Base-by-base conservation (phyloP, 2,329 filamentous ascomycete genomes). In the Fonsecaea erecta region DNA sequence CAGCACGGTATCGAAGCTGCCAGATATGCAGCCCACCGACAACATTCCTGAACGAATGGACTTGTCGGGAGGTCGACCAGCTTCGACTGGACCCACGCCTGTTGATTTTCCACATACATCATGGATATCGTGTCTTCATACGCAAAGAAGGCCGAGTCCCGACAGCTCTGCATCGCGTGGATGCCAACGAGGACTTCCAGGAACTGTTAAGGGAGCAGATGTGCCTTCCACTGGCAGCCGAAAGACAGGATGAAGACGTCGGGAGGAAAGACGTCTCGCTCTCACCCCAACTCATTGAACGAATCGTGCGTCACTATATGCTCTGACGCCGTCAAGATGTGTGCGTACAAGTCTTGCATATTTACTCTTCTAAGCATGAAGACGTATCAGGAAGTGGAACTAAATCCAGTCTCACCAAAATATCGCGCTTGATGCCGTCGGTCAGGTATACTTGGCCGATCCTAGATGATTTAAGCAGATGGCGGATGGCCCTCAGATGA, bases 341-440 rank as follows among this genome's bases (percentile, higher is more conserved):
- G 76, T 0, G 76, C 74, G 64, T 82, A 80, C 53, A 82, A 66
- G 53, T 82, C 80, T 70, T 81, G 79, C 80, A 79, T 81, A 8
- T 60, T 1, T 24, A 14, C 11, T 51, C 21, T 32, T 52, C 18
- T 24, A 52, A 32, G 6, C n/a, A 6, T 14, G 21, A 14, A 12
- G 61, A 67, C 53, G 8, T 24, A n/a, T 32, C 8, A 56, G 52
- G 16, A 35, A 53, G 35, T 46, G 30, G 7, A 32, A 7, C 28
- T 21, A 6, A 11, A 4, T 52, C 64, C 7, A 0, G 37, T 21
- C 74, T 70, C 58, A 80, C 79, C 79, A 81, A 64, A 81, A 81
- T 32, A 81, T 79, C 80, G 1, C 80, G 77, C 65, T 82, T 82
- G 4, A 82, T 81, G 0, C 76, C 76, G 9, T 71, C 73, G 1